Base-by-base conservation (phyloP, 345 rosid species). In the Combretum micranthum region DNA sequence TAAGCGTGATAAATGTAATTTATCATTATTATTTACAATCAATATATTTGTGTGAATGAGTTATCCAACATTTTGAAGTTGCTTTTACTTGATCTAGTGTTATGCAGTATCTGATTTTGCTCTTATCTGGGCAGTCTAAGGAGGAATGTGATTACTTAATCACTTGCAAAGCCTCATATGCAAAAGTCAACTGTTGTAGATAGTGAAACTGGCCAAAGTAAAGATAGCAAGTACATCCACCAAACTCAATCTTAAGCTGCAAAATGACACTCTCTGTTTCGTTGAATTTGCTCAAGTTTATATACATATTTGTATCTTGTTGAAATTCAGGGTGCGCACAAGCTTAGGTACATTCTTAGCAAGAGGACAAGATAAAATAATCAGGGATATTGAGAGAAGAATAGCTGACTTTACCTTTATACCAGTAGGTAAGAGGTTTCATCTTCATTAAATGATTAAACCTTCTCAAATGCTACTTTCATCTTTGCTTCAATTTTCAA, bases 391-490 rank as follows among this genome's bases (percentile, higher is more conserved):
- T 63, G 99, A 93, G 86, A 77, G 83, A 72, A 83, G 90, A 59
- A 85, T 93, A 64, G 77, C 95, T 55, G 96, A 90, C 79, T 90
- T 82, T 63, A 72, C 90, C 61, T 93, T 93, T 76, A 78, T 93
- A 53, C 97, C 99, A 37, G 83, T 68, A 50, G 97, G 99, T 90
- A 77, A 57, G 68, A 53, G 44, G 42, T 21, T 17, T 47, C 8
- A 9, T 13, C 3, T 1, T 59, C 19, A 16, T 42, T 21, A 32
- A 48, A 20, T 18, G 12, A 19, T 44, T 6, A 21, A 2, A 25
- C 1, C 8, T 32, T 32, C 39, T 32, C 39, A 32, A 32, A 32
- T 32, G 9, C 9, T 10, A 32, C 39, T 5, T 32, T 32, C 8
- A n/a, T 32, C 8, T 3, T 32, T 25, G 32, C 32, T 25, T 5